phyloP scores from a whole-genome alignment of 1,139 yeast genomes.

The Geotrichum europaeum region DNA sequence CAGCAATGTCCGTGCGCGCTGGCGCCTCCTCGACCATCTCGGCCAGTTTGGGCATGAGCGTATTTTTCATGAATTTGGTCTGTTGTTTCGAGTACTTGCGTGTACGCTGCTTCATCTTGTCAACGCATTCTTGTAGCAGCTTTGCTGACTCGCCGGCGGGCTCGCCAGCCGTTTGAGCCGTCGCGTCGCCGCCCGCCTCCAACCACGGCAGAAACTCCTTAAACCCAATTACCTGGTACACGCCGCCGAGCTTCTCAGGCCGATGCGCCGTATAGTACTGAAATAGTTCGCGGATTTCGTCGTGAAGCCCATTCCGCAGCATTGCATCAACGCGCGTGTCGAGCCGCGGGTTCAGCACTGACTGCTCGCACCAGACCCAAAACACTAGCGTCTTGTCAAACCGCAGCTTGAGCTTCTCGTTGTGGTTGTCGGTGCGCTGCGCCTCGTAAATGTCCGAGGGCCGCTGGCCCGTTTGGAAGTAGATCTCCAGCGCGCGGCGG shows the following conservation, averaged over 20 bases:
- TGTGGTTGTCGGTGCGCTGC: constrained; percentile 39
- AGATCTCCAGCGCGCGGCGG: constrained; percentile 75
- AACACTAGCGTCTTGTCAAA: constrained; percentile 59
- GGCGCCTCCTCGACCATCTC: constrained; percentile 32
- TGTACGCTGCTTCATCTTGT: constrained; percentile 76
- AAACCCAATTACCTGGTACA: constrained; percentile 95
- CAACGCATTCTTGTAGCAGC: constrained; percentile 46
- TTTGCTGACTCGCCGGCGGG: background rate
- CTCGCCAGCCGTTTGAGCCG: constrained; percentile 11
- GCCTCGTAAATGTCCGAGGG: constrained; percentile 66
- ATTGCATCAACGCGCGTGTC: constrained; percentile 78
- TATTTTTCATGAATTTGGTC: constrained; percentile 84
- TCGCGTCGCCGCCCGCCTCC: constrained; percentile 26
- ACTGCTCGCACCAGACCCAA: constrained; percentile 78
- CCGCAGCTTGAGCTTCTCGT: constrained; percentile 36
- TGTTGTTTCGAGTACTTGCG: constrained; percentile 84
- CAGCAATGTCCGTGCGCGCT: constrained; percentile 51
- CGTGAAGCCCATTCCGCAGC: constrained; percentile 54
- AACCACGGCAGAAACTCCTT: constrained; percentile 88
- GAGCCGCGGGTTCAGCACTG: constrained; percentile 53
- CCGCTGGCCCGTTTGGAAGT: constrained; percentile 54
- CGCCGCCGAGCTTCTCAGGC: constrained; percentile 51
- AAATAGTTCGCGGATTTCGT: constrained; percentile 59
- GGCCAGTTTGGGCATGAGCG: constrained; percentile 52
- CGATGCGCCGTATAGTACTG: constrained; percentile 18